Evolutionary conservation across 768 basidiomycete genomes (phyloP), one percentile per base, ranked within the genome.

Genomic region (Podaxis sp.): DNA sequence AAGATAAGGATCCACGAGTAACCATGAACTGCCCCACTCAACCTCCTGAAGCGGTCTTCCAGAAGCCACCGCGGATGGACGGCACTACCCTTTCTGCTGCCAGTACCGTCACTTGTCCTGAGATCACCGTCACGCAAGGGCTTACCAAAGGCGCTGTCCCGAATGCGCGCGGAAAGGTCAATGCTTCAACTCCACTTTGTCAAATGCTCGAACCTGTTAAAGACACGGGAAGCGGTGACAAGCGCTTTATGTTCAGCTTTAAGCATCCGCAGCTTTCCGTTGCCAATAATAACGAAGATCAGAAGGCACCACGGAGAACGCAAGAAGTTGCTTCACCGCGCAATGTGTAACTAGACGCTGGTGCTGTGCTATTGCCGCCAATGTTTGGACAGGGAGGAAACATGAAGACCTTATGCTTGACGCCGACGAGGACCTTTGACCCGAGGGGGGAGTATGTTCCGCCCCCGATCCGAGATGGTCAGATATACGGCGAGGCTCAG

Each of bases 171-270:
- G 53, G 53, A 55, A 62, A 62, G 11, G 26, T 28, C 19, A n/a
- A 52, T 19, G 12, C 36, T 40, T 38, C 38, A 44, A 15, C 54
- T 39, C 55, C 53, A 52, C 46, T 38, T 39, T 38, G 39, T 57
- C 36, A 52, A 49, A 63, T 26, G 33, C 15, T 40, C 30, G 36
- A 52, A 48, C 33, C 55, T 49, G 19, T 2, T 13, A 49, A 40
- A n/a, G 13, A 17, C 22, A 40, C 44, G 38, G 17, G 19, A 61
- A 53, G 26, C 13, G 24, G 44, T 15, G 17, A 8, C 39, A 53
- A 62, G 36, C 54, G 6, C 17, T 57, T 57, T 13, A 40, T 36
- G 19, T 57, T 57, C 61, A 63, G 42, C 36, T 56, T 39, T 22
- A 54, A 62, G 44, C 12, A 28, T 8, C 53, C 61, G 5, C n/a